Evolutionary conservation across 306 rosid species (phyloP), one percentile per base, ranked within the genome.

Genomic region (Cicer cuneatum): DNA sequence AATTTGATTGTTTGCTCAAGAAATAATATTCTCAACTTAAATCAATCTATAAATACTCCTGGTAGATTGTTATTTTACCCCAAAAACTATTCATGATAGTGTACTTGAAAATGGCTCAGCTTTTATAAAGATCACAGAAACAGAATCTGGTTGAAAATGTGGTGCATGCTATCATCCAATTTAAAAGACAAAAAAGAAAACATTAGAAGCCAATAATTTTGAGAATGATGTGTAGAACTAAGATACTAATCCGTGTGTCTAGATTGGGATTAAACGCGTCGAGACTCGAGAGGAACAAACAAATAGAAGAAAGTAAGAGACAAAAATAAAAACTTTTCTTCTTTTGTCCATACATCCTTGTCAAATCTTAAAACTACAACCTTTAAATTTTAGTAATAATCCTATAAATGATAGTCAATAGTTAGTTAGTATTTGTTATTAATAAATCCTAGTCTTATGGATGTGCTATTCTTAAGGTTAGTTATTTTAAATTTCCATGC

Each of bases 341-440:
- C 0, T 18, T 24, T 11, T n/a, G 10, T 19, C 4, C 37, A 10
- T 35, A 43, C 35, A 45, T 54, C 60, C 21, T 9, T 56, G n/a
- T 66, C 67, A 66, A 66, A 54, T 42, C 29, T 51, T 51, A 54
- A 24, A 41, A 75, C 33, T 41, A 21, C 33, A 14, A 40, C 66
- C 38, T n/a, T 42, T 2, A n/a, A 14, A 75, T 8, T 39, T 52
- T 9, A 33, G 19, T 59, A 75, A 53, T 59, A 75, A 53, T 65
- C 16, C 6, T 10, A 49, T 38, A 11, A 49, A 16, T 48, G 63
- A n/a, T n/a, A n/a, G n/a, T n/a, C n/a, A n/a, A n/a, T n/a, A n/a
- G n/a, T n/a, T n/a, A n/a, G n/a, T n/a, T n/a, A n/a, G n/a, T n/a
- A n/a, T n/a, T n/a, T n/a, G n/a, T n/a, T n/a, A n/a, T n/a, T n/a